Evolutionary conservation across 306 rosid genomes (phyloP).

Genomic region (Prunus mira): DNA sequence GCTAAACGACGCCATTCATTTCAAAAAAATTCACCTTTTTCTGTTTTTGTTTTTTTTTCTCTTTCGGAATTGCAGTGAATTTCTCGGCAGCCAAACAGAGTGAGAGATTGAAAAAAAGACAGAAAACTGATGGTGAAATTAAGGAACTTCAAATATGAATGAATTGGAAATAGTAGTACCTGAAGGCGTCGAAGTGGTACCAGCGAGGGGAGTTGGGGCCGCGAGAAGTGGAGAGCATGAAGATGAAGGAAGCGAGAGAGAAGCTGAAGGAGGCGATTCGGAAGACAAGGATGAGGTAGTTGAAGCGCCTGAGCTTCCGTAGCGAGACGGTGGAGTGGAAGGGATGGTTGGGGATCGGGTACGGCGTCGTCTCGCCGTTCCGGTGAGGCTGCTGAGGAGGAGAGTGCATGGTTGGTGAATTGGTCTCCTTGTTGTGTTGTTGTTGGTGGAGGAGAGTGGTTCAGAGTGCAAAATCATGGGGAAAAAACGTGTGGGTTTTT

Average conservation of each 20-base stretch:
- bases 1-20: not conserved
- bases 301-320: slow-evolving; percentile 86
- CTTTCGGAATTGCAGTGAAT: not conserved
- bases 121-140: not conserved
- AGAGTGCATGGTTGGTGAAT: slow-evolving; percentile 50
- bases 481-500: not conserved
- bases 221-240: slow-evolving; percentile 81
- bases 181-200: slow-evolving; percentile 88
- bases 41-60: not conserved
- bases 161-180: slow-evolving; percentile 39
- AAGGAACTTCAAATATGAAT: not conserved
- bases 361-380: slow-evolving; percentile 33
- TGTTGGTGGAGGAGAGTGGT: not conserved
- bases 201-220: slow-evolving; percentile 66
- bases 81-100: slow-evolving; percentile 5
- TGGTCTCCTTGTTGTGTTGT: not conserved
- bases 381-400: slow-evolving; percentile 34
- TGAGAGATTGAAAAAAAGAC: not conserved
- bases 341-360: slow-evolving; percentile 16
- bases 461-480: slow-evolving; percentile 18
- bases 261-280: slow-evolving; percentile 76
- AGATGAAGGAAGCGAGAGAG: slow-evolving; percentile 69
- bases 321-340: slow-evolving; percentile 89
- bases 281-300: slow-evolving; percentile 67
- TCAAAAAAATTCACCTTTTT: not conserved